These are phyloP conservation scores for Strigomonas culicis DNA, from an alignment of 208 protist species.

Conservation along the genomic window DNA sequence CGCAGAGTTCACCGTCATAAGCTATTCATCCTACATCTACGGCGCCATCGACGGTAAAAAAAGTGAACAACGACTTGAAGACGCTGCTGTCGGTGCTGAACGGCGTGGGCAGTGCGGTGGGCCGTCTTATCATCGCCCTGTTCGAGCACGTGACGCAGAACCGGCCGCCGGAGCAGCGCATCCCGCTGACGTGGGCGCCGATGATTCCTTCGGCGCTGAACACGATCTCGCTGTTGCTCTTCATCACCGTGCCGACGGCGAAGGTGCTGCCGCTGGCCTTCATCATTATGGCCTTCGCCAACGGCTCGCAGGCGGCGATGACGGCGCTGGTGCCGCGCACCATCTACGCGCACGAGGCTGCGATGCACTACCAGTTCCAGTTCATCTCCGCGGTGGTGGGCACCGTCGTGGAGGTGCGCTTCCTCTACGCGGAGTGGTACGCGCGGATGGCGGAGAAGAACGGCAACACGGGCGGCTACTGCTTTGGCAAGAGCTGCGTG, in stretches of 20 bases:
- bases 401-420: conserved; percentile 20
- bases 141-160: conserved; percentile 33
- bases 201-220: conserved; percentile 18
- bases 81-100: conserved; percentile 32
- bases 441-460: neutral
- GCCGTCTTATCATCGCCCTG: conserved; percentile 20
- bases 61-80: conserved; percentile 14
- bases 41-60: conserved; percentile 21
- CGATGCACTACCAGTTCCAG: conserved; percentile 31
- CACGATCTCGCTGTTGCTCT: conserved; percentile 20
- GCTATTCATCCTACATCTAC: conserved; percentile 26
- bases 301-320: conserved; percentile 24
- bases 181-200: conserved; percentile 27
- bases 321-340: conserved; percentile 28
- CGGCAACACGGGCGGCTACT: neutral
- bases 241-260: conserved; percentile 8
- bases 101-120: conserved; percentile 28
- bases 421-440: conserved; percentile 37
- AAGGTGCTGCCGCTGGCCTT: conserved; percentile 21
- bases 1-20: conserved; percentile 26
- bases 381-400: conserved; percentile 14
- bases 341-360: conserved; percentile 30
- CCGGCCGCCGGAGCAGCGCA: conserved; percentile 22
- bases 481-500: neutral
- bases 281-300: conserved; percentile 22